Evolutionary conservation across 169 alveolate genomes (phyloP).

Genomic region (Cryptosporidium andersoni): DNA sequence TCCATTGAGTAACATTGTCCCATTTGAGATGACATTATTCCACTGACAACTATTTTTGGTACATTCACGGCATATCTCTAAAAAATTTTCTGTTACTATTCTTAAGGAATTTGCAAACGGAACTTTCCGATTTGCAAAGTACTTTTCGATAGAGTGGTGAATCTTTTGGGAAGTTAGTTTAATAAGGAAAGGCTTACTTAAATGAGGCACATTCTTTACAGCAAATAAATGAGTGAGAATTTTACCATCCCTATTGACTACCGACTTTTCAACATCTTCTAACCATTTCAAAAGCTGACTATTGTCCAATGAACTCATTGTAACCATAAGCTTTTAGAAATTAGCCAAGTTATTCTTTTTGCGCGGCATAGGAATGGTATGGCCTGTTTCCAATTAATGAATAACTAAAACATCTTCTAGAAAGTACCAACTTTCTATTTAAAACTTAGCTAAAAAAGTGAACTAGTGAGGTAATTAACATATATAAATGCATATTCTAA

Average conservation of each 20-base stretch:
- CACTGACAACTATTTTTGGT: conserved; percentile 52
- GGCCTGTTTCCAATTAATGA: too few species aligned
- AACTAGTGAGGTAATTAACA: too few species aligned
- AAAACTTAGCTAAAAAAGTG: too few species aligned
- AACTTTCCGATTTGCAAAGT: conserved; percentile 10
- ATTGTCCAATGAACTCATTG: conserved; percentile 11
- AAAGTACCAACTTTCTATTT: too few species aligned
- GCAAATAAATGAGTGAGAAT: conserved; percentile 5
- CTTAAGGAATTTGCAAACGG: conserved; percentile 9
- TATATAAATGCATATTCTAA: too few species aligned
- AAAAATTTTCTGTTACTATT: conserved; percentile 26
- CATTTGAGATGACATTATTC: conserved; percentile 29
- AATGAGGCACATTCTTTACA: conserved; percentile 8
- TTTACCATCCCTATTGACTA: conserved; percentile 49
- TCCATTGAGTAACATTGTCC: conserved; percentile 41
- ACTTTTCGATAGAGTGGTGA: conserved; percentile 33
- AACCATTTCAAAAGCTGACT: conserved; percentile 32
- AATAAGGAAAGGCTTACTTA: conserved; percentile 1
- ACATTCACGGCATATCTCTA: conserved; percentile 33
- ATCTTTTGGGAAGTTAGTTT: conserved; percentile 38
- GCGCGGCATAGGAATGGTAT: too few species aligned
- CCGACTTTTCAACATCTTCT: conserved; percentile 6
- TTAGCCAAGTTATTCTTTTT: too few species aligned
- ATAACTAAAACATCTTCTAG: too few species aligned
- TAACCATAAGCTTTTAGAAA: too few species aligned